Evolutionary conservation across 805 yeast genomes (phyloP).

Genomic region (Saturnispora mendoncae): DNA sequence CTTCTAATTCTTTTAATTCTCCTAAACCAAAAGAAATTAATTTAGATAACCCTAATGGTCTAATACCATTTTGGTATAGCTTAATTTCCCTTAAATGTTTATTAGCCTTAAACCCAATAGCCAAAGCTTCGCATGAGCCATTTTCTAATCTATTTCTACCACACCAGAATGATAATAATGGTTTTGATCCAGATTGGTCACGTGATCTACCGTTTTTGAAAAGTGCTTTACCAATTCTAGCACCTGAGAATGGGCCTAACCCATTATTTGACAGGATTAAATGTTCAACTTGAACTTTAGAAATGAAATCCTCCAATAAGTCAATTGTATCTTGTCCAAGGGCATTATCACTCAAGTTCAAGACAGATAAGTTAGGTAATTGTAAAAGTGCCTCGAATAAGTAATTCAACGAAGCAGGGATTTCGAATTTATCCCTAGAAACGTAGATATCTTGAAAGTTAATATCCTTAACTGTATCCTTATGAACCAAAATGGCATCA

Average conservation of each 20-base stretch:
- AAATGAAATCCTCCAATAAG: conserved; percentile 70
- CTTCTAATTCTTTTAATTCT: conserved; percentile 48
- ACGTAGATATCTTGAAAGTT: conserved; percentile 91
- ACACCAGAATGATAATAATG: conserved; percentile 81
- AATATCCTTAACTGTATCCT: conserved; percentile 50
- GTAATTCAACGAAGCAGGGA: conserved; percentile 69
- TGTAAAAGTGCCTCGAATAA: conserved; percentile 66
- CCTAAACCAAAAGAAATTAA: conserved; percentile 66
- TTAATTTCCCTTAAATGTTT: conserved; percentile 55
- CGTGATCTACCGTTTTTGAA: conserved; percentile 56
- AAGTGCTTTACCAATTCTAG: conserved; percentile 82
- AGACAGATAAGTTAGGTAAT: conserved; percentile 58
- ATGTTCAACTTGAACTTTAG: conserved; percentile 70
- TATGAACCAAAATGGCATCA: conserved; percentile 35
- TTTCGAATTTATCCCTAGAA: conserved; percentile 90
- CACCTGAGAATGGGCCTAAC: conserved; percentile 97
- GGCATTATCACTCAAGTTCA: conserved; percentile 91
- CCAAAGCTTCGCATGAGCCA: conserved; percentile 80
- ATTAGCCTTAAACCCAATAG: conserved; percentile 80
- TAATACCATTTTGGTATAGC: conserved; percentile 92
- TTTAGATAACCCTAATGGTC: conserved; percentile 83
- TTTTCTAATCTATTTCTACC: conserved; percentile 96
- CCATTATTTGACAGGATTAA: conserved; percentile 90
- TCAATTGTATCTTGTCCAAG: conserved; percentile 93
- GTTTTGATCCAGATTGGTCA: conserved; percentile 23